Evolutionary conservation across 306 rosid genomes (phyloP).

Genomic region (Fragaria vesca): DNA sequence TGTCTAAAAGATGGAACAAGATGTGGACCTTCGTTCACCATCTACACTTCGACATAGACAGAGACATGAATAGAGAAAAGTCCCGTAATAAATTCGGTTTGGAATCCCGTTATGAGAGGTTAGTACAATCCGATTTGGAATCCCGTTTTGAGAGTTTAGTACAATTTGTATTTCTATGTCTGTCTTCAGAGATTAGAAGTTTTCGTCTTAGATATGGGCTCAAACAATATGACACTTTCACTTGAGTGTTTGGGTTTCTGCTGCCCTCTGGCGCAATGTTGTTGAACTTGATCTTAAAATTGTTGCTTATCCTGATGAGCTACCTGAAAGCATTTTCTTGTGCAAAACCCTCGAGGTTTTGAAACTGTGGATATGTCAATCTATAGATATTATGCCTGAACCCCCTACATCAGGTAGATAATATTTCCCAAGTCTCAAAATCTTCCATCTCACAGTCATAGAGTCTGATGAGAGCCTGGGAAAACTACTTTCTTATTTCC

Average conservation of each 20-base stretch:
- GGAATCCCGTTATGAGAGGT: no score
- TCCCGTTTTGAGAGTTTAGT: not conserved
- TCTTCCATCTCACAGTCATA: not conserved
- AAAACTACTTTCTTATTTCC: not conserved
- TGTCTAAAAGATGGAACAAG: not conserved
- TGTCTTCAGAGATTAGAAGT: not conserved
- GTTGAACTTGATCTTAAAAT: not conserved
- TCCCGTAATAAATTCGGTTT: no score
- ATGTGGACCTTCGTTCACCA: not conserved
- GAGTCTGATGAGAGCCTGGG: not conserved
- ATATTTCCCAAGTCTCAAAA: not conserved
- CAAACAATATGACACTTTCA: not conserved
- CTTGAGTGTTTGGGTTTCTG: not conserved
- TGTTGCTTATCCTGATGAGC: no score
- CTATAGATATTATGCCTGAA: not conserved
- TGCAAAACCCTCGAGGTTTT: not conserved
- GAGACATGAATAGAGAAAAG: not conserved
- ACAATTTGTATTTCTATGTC: not conserved
- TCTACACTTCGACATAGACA: not conserved
- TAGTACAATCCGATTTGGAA: no score
- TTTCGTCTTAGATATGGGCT: not conserved
- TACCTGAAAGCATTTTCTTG: not conserved
- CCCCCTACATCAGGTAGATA: not conserved
- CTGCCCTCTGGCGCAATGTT: not conserved
- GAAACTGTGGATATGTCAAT: not conserved